A percentile compares a stretch with the other conserved stretches of the same genome.
Conservation (phyloP, 352 stramenopile species). For the Globisporangium polare region DNA sequence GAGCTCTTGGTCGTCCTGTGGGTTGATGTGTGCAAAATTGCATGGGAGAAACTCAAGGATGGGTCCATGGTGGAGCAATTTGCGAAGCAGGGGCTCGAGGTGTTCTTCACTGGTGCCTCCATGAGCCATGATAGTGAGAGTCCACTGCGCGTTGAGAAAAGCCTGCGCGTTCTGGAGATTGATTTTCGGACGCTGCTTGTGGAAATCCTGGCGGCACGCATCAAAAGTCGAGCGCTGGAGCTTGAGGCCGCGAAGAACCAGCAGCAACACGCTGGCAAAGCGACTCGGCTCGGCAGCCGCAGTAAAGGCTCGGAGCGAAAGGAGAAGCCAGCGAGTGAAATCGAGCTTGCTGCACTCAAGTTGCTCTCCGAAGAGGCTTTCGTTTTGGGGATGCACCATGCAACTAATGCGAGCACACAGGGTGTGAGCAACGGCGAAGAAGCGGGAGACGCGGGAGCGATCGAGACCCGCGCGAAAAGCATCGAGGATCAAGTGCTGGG, state of each 20-base stretch:
- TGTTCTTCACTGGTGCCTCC: conserved; percentile 29
- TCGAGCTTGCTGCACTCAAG: conserved; percentile 21
- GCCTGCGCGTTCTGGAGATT: conserved; percentile 48
- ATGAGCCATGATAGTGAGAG: conserved; percentile 10
- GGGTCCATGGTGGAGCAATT: conserved; percentile 22
- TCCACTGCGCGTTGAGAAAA: conserved; percentile 32
- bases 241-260: conserved; percentile 14
- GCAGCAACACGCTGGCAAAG: not conserved
- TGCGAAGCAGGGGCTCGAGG: conserved; percentile 25
- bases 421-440: not conserved
- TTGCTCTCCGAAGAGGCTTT: conserved; percentile 22
- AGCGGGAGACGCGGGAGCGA: not conserved
- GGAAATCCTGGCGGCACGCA: conserved; percentile 35
- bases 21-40: conserved; percentile 38
- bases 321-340: conserved; percentile 4
- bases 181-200: conserved; percentile 46
- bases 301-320: not conserved
- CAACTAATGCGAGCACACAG: not conserved
- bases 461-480: not conserved
- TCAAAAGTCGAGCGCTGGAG: conserved; percentile 27
- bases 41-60: conserved; percentile 44
- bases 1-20: conserved; percentile 42
- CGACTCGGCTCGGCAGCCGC: not conserved
- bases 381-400: conserved; percentile 33
- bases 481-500: conserved; percentile 21